Evolutionary conservation across 179 eudicot genomes (phyloP).

Genomic region (Nepenthes alata): DNA sequence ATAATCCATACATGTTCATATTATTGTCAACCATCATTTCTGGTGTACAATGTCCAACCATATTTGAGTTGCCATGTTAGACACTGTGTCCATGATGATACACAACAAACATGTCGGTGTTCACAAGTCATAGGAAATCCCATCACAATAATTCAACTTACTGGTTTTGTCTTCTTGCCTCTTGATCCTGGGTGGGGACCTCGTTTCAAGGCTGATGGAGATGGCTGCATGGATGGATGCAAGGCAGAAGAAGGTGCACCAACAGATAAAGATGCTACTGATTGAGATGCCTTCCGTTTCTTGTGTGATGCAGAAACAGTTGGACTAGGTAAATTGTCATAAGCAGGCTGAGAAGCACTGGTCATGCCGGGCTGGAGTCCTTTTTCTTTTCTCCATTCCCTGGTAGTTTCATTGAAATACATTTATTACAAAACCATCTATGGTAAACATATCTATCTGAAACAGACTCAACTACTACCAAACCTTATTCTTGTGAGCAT

Average conservation of each 20-base stretch:
- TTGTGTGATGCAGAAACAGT: slow-evolving; percentile 55
- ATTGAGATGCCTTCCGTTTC: slow-evolving; percentile 52
- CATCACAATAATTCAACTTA: slow-evolving; percentile 19
- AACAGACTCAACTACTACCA: slow-evolving; percentile 1
- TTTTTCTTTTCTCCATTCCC: slow-evolving; percentile 66
- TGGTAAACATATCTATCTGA: neutral
- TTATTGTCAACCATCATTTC: too few species aligned
- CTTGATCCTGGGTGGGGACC: slow-evolving; percentile 37
- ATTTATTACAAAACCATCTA: neutral
- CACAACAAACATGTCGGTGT: too few species aligned
- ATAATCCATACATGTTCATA: too few species aligned
- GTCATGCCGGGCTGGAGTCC: slow-evolving; percentile 41
- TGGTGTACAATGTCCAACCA: too few species aligned
- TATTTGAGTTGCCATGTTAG: too few species aligned
- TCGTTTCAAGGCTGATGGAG: slow-evolving; percentile 43
- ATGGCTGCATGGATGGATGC: slow-evolving; percentile 43
- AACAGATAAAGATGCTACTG: slow-evolving; percentile 39
- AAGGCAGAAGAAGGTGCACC: slow-evolving; percentile 44
- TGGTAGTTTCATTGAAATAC: slow-evolving; percentile 9
- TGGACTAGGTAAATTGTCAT: slow-evolving; percentile 46
- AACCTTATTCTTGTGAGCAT: slow-evolving; percentile 58
- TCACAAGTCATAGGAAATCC: too few species aligned
- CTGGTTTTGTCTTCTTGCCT: slow-evolving; percentile 47
- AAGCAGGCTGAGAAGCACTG: slow-evolving; percentile 30
- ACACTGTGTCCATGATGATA: too few species aligned